Percentiles rank a stretch among this genome's conserved stretches.
phyloP scores from a whole-genome alignment of 2,329 filamentous ascomycete genomes.

The Dothideomycetes sp. region DNA sequence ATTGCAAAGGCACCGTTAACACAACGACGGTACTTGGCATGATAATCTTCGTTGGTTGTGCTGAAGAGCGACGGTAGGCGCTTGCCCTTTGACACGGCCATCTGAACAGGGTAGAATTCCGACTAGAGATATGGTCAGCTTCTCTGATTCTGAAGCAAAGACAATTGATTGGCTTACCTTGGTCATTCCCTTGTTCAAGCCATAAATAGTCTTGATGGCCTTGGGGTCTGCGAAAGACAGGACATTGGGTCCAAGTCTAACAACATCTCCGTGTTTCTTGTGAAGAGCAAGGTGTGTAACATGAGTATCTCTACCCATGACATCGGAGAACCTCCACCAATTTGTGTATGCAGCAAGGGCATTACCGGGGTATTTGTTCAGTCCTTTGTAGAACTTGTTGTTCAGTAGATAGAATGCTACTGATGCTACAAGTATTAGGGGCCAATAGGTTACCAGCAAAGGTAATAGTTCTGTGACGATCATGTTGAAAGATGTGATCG shows the following conservation, averaged over 20 bases:
- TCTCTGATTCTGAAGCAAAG: background rate
- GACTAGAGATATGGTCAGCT: constrained; percentile 40
- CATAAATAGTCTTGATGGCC: constrained; percentile 68
- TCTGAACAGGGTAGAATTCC: constrained; percentile 72
- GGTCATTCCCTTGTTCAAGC: constrained; percentile 68
- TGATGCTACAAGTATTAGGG: constrained; percentile 25
- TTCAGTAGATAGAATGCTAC: constrained; percentile 29
- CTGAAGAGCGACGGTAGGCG: constrained; percentile 66
- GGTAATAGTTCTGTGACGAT: constrained; percentile 22
- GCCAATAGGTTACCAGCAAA: constrained; percentile 33
- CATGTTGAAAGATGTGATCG: constrained; percentile 20
- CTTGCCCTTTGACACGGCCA: constrained; percentile 60
- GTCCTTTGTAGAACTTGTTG: constrained; percentile 45
- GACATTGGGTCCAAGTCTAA: constrained; percentile 64
- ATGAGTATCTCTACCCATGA: constrained; percentile 55
- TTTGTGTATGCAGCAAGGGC: constrained; percentile 59
- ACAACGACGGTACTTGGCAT: constrained; percentile 63
- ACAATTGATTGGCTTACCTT: constrained; percentile 49
- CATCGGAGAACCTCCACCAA: constrained; percentile 66
- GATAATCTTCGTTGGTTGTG: constrained; percentile 65
- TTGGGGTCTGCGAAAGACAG: constrained; percentile 66
- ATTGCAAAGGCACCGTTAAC: constrained; percentile 72
- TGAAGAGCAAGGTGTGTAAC: constrained; percentile 60
- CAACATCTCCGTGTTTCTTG: constrained; percentile 61
- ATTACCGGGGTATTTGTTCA: constrained; percentile 65